These are phyloP conservation scores for Hypoxylon rubiginosum DNA, from an alignment of 2,329 filamentous ascomycete genomes.

Conservation along the genomic window DNA sequence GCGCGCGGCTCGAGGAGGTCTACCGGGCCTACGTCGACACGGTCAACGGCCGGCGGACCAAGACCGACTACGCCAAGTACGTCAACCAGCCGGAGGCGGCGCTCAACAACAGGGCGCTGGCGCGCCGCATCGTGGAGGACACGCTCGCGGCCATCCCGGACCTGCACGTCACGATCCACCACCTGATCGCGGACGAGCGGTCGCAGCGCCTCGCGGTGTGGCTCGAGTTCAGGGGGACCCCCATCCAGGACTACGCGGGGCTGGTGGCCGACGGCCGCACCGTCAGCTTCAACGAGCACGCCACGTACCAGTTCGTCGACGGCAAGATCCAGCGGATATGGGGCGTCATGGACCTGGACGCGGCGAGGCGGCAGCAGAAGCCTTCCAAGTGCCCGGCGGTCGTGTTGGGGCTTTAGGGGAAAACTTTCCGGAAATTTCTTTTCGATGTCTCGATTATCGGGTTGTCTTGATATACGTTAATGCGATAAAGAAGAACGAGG, in stretches of 20 bases:
- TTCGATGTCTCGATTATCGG: constrained; percentile 18
- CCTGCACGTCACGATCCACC: constrained; percentile 32
- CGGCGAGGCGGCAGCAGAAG: constrained; percentile 29
- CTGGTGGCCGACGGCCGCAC: constrained; percentile 26
- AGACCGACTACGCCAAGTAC: constrained; percentile 27
- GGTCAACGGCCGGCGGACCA: constrained; percentile 22
- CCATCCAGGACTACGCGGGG: constrained; percentile 28
- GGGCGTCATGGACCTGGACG: constrained; percentile 37
- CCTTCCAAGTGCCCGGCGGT: constrained; percentile 3
- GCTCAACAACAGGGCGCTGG: constrained; percentile 32
- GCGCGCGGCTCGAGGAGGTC: constrained; percentile 25
- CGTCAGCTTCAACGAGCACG: constrained; percentile 31
- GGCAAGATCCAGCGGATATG: constrained; percentile 39
- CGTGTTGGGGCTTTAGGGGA: constrained; percentile 22
- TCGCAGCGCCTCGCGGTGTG: constrained; percentile 38
- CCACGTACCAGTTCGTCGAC: constrained; percentile 37
- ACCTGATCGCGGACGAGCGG: constrained; percentile 34
- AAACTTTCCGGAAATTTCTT: too few species aligned
- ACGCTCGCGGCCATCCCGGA: constrained; percentile 34
- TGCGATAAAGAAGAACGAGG: neutral
- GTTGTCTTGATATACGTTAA: neutral
- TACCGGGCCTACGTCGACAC: constrained; percentile 33
- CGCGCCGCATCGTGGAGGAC: constrained; percentile 32
- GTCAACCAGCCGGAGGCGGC: constrained; percentile 26
- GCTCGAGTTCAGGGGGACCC: constrained; percentile 34